Base-by-base conservation (phyloP, 2,329 filamentous ascomycete genomes). In the Neopestalotiopsis rosae region DNA sequence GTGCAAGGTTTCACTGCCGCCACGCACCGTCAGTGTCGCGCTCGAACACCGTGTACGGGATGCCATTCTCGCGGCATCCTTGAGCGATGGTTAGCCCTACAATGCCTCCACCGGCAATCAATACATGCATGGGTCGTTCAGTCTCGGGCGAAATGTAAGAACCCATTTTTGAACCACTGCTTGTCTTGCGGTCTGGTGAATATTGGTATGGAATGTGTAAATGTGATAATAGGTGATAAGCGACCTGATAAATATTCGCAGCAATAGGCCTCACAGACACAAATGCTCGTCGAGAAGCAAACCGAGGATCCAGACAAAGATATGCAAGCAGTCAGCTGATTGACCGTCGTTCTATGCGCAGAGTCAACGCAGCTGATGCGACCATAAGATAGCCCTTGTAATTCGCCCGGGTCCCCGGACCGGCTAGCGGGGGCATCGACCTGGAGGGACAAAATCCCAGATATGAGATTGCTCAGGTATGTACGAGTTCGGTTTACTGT, bases 41-140 rank as follows among this genome's bases (percentile, higher is more conserved):
- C 45, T 66, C 64, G 3, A 57, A 69, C 7, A 69, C 65, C 6
- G 66, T 67, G 40, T 67, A 71, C 32, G 65, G 69, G 6, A 70
- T 68, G 38, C 68, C 32, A 57, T 81, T 80, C 63, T 77, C 75
- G 24, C 81, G 76, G 17, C 70, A 69, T 12, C 77, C 80, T 49
- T 81, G 77, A n/a, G 79, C 80, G 49, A 82, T 73, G 1, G 76
- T 74, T 57, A 81, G 71, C 17, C 80, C 81, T 10, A 80, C 78
- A 45, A 82, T 76, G 49, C 80, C 80, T 5, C 78, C 80, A 30
- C 81, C 80, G 38, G 77, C 76, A 66, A 82, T 81, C 59, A 82
- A 69, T 42, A 82, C 77, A 30, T 69, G 71, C 61, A 69, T 71
- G 12, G 64, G 64, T 17, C 49, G 20, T 20, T 66, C 24, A 7